Evolutionary conservation across 345 rosid species (phyloP), one percentile per base, ranked within the genome.

Genomic region (Firmiana major): DNA sequence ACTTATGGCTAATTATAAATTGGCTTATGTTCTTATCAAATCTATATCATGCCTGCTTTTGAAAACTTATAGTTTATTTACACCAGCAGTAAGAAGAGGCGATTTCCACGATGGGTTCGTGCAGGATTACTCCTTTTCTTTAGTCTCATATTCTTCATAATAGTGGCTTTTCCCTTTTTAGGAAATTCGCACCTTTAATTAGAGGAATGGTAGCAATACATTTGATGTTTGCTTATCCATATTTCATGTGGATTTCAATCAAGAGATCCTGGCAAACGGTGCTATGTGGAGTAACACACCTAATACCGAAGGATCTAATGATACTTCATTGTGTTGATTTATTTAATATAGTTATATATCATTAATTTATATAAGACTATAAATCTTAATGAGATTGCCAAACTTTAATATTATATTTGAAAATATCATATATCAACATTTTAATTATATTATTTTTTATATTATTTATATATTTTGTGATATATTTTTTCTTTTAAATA

Each of bases 161-260:
- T 86, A 0, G 85, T 84, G 54, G 75, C 87, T 8, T 82, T 90
- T 67, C 94, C 94, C 2, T 87, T 87, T 81, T n/a, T 86, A 74
- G 79, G 83, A 4, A 87, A 78, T 26, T 57, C 88, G 82, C 74
- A 17, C 73, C 83, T 8, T 42, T 90, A 43, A 66, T 87, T 0
- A 90, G 94, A 36, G 94, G 90, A 21, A 13, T 88, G 21, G 58
- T 22, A 8, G 57, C 86, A 1, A 46, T 82, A 17, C 86, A 87
- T 10, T 26, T 90, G 63, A 85, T 89, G 2, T 87, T 69, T 54
- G 84, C 69, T 3, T 87, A 86, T 73, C 92, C 94, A 5, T 88
- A 92, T 81, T 86, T 90, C 79, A 88, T 88, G 87, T 87, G 91
- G 89, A 74, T 83, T 74, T 73, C 38, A 1, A 82, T 88, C 51